A percentile compares a stretch with the other conserved stretches of the same genome.
Evolutionary conservation across 2,329 filamentous ascomycete genomes (phyloP).

Genomic region (Hymenotorrendiella dingleyae): DNA sequence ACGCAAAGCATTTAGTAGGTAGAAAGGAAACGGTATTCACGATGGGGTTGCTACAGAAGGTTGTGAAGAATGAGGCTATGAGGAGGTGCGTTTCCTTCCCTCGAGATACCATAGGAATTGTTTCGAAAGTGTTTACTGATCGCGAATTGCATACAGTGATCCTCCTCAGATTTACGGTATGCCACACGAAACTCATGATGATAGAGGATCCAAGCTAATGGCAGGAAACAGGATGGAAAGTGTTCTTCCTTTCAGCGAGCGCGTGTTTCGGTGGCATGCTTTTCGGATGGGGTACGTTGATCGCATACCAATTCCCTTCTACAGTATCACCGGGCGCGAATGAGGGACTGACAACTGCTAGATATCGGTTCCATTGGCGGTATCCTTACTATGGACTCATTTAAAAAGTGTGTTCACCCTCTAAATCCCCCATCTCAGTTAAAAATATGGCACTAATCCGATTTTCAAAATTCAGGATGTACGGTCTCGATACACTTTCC

Average conservation of each 20-base stretch:
- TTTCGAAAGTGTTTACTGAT: background rate
- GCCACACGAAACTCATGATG: background rate
- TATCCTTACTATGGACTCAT: conserved; percentile 62
- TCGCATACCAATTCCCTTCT: background rate
- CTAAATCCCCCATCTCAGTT: conserved; percentile 15
- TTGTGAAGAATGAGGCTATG: conserved; percentile 61
- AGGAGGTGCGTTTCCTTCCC: conserved; percentile 34
- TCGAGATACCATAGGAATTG: background rate
- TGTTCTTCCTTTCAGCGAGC: conserved; percentile 48
- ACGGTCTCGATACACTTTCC: conserved; percentile 32
- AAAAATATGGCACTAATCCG: conserved; percentile 45
- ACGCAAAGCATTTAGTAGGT: too few relatives aligned
- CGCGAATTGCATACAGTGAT: conserved; percentile 14
- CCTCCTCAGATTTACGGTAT: conserved; percentile 26
- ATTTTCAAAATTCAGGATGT: conserved; percentile 31
- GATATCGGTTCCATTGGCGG: conserved; percentile 74
- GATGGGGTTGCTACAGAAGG: conserved; percentile 26
- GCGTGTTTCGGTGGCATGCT: conserved; percentile 63
- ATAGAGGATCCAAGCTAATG: conserved; percentile 2
- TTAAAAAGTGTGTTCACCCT: conserved; percentile 42
- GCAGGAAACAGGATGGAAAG: conserved; percentile 57
- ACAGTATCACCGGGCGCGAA: too few relatives aligned
- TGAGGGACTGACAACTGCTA: conserved; percentile 4
- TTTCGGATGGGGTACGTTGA: conserved; percentile 44
- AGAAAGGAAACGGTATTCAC: conserved; percentile 4